Percentiles rank a stretch among this genome's conserved stretches.
Evolutionary conservation across 2,329 filamentous ascomycete genomes (phyloP).

Genomic region (Scedosporium apiospermum): DNA sequence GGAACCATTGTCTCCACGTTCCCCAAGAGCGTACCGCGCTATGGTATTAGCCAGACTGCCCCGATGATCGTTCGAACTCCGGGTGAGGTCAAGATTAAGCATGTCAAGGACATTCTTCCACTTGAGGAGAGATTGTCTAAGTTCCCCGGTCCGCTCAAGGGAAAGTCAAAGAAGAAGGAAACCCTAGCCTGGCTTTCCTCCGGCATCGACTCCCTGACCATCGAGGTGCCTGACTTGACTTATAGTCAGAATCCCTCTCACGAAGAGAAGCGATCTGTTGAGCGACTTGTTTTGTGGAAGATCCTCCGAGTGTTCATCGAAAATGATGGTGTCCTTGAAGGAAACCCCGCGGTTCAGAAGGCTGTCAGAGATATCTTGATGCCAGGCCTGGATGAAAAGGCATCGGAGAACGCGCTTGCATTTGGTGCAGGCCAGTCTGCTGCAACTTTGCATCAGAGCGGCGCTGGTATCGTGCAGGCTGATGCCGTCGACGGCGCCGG

Average conservation of each 20-base stretch:
- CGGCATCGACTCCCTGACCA: slow-evolving; percentile 67
- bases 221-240: slow-evolving; percentile 37
- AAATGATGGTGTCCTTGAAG: slow-evolving; percentile 74
- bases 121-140: slow-evolving; percentile 63
- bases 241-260: slow-evolving; percentile 43
- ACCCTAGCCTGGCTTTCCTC: slow-evolving; percentile 67
- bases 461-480: slow-evolving; percentile 30
- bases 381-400: slow-evolving; percentile 35
- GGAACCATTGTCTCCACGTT: slow-evolving; percentile 77
- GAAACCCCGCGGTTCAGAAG: slow-evolving; percentile 59
- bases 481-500: slow-evolving; percentile 62
- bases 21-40: slow-evolving; percentile 80
- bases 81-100: slow-evolving; percentile 72
- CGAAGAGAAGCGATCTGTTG: slow-evolving; percentile 62
- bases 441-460: neutral
- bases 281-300: slow-evolving; percentile 82
- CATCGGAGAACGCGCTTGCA: slow-evolving; percentile 6
- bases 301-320: slow-evolving; percentile 74
- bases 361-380: slow-evolving; percentile 67
- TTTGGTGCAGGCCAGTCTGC: neutral
- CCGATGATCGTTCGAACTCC: slow-evolving; percentile 76
- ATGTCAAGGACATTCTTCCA: slow-evolving; percentile 63
- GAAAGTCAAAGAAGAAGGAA: slow-evolving; percentile 95
- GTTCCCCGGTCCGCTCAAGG: slow-evolving; percentile 83
- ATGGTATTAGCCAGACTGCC: slow-evolving; percentile 60